Base-by-base conservation (phyloP, 495 filamentous ascomycete species). In the Hypoxylon fragiforme region DNA sequence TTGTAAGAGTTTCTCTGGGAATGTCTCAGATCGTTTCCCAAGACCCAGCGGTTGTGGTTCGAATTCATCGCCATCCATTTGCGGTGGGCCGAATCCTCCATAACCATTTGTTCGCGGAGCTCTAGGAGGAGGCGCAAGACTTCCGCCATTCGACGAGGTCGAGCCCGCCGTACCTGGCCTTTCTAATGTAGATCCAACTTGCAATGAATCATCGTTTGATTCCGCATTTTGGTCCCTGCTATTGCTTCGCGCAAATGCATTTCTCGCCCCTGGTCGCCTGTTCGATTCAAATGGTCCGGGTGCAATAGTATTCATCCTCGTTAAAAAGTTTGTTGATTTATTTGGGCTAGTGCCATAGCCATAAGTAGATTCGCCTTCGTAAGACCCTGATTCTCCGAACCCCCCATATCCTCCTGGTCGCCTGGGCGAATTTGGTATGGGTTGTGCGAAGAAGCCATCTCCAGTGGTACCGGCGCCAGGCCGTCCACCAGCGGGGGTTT, bases 241-340 rank as follows among this genome's bases (percentile, higher is more conserved):
- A 24, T 45, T 47, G 26, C 40, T 58, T 3, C 53, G 55, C 0
- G 65, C 32, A 24, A 68, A 62, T 12, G 64, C 36, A 19, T 61
- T 64, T n/a, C 49, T 53, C 28, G 39, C 61, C 2, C 48, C 56
- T 11, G 62, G 62, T 41, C 50, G 54, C 41, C 62, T 59, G 38
- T 65, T 70, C 11, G 75, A 57, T 57, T 81, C 81, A 59, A 90
- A 87, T 4, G 87, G 87, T 0, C 85, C 85, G 14, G 85, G 84
- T 12, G 80, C 77, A 66, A 89, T 85, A 20, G 71, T 77, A 54
- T 88, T 78, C 79, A 88, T 83, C 48, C 81, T 77, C 44, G 82
- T 75, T 63, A 85, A 55, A 57, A 78, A 60, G 22, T 69, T 63
- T 1, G 85, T 77, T 12, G 69, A 76, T 45, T 77, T 75, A 54